Percentiles rank a stretch among this genome's conserved stretches.
These are phyloP conservation scores for Claviceps citrina DNA, from an alignment of 2,329 filamentous ascomycete genomes.

Conservation along the genomic window DNA sequence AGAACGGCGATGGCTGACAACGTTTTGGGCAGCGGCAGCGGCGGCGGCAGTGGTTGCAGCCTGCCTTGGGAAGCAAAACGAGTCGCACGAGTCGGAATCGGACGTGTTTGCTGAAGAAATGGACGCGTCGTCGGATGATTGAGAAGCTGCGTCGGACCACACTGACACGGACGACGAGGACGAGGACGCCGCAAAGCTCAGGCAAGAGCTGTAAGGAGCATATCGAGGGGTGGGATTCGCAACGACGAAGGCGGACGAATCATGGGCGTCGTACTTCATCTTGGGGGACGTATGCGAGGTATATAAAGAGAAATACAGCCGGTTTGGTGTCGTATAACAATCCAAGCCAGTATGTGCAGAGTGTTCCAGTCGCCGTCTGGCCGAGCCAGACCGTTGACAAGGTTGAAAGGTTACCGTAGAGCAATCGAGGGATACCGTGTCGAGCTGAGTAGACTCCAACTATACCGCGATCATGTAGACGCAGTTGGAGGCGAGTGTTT, in stretches of 20 bases:
- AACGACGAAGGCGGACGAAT: conserved; percentile 37
- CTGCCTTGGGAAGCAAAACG: conserved; percentile 22
- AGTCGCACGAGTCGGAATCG: conserved; percentile 34
- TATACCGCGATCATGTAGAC: conserved; percentile 21
- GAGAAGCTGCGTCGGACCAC: conserved; percentile 59
- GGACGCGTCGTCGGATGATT: conserved; percentile 54
- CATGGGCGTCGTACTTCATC: conserved; percentile 41
- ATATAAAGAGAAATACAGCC: conserved; percentile 12
- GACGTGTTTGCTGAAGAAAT: conserved; percentile 47
- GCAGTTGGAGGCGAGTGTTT: conserved; percentile 24
- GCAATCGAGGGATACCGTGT: conserved; percentile 18
- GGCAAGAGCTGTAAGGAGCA: conserved; percentile 51
- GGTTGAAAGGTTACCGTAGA: conserved; percentile 15
- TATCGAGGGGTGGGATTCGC: conserved; percentile 25
- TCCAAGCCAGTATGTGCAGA: conserved; percentile 17
- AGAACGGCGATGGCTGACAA: conserved; percentile 11
- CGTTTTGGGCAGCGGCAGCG: conserved; percentile 10
- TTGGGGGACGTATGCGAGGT: conserved; percentile 26
- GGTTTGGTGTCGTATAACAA: conserved; percentile 13
- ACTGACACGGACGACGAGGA: conserved; percentile 64
- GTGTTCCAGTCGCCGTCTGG: conserved; percentile 39
- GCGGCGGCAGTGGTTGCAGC: conserved; percentile 11
- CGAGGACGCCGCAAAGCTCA: conserved; percentile 61
- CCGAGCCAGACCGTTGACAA: conserved; percentile 35
- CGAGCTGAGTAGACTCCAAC: conserved; percentile 22